Percentiles rank a stretch among this genome's conserved stretches.
phyloP scores from a whole-genome alignment of 495 filamentous ascomycete species.

The Neurospora tetraspora region DNA sequence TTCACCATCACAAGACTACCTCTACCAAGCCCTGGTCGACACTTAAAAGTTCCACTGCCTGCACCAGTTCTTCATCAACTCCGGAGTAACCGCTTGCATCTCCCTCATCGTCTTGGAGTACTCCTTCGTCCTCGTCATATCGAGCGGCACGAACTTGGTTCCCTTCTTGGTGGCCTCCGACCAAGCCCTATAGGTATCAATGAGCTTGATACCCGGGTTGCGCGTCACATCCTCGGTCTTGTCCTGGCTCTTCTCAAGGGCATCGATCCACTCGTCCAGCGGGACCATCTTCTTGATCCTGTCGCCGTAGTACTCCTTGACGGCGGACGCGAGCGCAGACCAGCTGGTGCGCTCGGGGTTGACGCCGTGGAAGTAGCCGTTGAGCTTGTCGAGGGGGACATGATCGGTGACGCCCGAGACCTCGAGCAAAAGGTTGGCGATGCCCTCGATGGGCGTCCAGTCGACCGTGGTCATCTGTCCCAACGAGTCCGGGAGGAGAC shows the following conservation, averaged over 20 bases:
- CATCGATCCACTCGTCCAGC: conserved; percentile 30
- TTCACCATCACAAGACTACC: background rate
- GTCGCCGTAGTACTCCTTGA: conserved; percentile 28
- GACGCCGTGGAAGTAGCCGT: conserved; percentile 39
- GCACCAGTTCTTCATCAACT: conserved; percentile 41
- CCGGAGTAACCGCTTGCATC: conserved; percentile 26
- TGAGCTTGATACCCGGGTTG: conserved; percentile 37
- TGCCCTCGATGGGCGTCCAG: conserved; percentile 44
- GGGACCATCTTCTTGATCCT: conserved; percentile 26
- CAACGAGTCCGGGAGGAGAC: conserved; percentile 28
- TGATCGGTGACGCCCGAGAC: conserved; percentile 22
- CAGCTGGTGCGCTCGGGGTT: conserved; percentile 32
- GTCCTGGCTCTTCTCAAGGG: conserved; percentile 25
- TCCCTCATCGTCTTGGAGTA: conserved; percentile 28
- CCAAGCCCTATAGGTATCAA: conserved; percentile 32
- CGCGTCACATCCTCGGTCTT: conserved; percentile 19
- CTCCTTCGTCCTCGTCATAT: conserved; percentile 17
- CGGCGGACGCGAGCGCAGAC: conserved; percentile 19
- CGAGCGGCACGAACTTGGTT: conserved; percentile 19
- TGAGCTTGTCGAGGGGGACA: conserved; percentile 17
- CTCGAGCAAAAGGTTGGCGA: conserved; percentile 30
- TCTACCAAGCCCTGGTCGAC: background rate
- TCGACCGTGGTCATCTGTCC: conserved; percentile 34
- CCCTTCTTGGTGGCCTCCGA: conserved; percentile 7
- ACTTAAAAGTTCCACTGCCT: conserved; percentile 34